These are phyloP conservation scores for Pleurotus cornucopiae DNA, from an alignment of 768 basidiomycete genomes.

Conservation along the genomic window DNA sequence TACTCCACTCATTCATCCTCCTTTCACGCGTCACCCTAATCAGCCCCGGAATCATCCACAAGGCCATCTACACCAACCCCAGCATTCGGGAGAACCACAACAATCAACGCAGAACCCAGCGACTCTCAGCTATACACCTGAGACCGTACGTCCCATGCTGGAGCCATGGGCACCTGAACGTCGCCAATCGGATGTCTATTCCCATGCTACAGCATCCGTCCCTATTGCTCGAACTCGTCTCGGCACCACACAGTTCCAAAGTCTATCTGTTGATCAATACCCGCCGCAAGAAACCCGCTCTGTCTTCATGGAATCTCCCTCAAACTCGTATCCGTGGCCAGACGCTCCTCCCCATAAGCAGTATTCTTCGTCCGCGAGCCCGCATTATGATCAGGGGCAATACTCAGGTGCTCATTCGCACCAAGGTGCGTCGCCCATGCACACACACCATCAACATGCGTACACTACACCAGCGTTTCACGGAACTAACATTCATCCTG, in stretches of 20 bases:
- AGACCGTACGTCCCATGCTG: not conserved
- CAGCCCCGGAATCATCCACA: constrained; percentile 7
- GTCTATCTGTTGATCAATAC: not conserved
- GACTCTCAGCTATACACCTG: not conserved
- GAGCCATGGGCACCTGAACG: constrained; percentile 1
- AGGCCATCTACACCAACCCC: constrained; percentile 14
- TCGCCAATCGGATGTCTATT: not conserved
- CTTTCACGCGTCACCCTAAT: constrained; percentile 1
- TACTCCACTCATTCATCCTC: not conserved
- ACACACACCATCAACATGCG: constrained; percentile 10
- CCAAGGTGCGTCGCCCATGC: not conserved
- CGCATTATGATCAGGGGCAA: not conserved
- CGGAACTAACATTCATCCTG: constrained; percentile 17
- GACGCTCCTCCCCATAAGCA: not conserved
- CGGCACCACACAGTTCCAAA: not conserved
- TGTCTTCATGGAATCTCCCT: not conserved
- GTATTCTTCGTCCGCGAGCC: too few relatives aligned
- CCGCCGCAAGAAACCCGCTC: not conserved
- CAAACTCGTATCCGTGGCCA: not conserved
- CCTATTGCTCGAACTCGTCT: constrained; percentile 2
- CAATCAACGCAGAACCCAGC: not conserved
- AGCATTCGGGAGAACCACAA: constrained; percentile 13
- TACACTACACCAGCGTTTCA: constrained; percentile 6
- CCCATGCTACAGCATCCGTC: not conserved
- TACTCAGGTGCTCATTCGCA: not conserved